Base-by-base conservation (phyloP, 1,284 basidiomycete genomes). In the Cutaneotrichosporon mucoides region DNA sequence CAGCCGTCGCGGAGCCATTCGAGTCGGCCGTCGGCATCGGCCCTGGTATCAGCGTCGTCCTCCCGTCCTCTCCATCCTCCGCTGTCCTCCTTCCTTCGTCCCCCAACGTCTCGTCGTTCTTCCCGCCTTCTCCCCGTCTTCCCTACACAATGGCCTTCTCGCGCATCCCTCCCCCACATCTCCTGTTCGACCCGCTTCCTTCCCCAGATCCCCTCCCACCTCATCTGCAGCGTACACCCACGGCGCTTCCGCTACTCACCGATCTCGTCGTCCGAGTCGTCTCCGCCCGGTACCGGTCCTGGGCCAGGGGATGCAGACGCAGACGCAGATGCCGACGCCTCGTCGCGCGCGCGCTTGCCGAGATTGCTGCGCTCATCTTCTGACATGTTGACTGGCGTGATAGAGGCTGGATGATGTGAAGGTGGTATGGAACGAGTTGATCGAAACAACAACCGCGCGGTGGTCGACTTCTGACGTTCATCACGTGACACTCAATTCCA, bases 241-340 rank as follows among this genome's bases (percentile, higher is more conserved):
- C 24, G 24, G 24, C 24, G 24, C 24, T 24, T 24, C 24, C 24
- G 24, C 13, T 6, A 65, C 68, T 12, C 49, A 70, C 73, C 76
- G 54, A 79, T 75, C 61, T 78, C 76, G 36, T 76, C 76, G 55
- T 78, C 76, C 16, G 72, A 73, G 46, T 73, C 73, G 47, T 71
- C 60, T 13, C 72, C 75, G 0, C 61, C 69, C 11, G 70, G 71
- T 69, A 68, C 70, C 1, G 56, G 55, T 8, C 62, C 62, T 2
- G 53, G 45, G 42, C 55, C 55, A 24, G 55, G 48, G 15, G 55
- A 57, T 24, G 24, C 24, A 24, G 24, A 24, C 24, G 24, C 24
- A 24, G 24, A 24, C 24, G 24, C 24, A 24, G 24, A 24, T 10
- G 38, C 53, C 12, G 52, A 54, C 34, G 24, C 56, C 36, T 41